Evolutionary conservation across 2,329 filamentous ascomycete genomes (phyloP).

Genomic region (Exophiala dermatitidis): DNA sequence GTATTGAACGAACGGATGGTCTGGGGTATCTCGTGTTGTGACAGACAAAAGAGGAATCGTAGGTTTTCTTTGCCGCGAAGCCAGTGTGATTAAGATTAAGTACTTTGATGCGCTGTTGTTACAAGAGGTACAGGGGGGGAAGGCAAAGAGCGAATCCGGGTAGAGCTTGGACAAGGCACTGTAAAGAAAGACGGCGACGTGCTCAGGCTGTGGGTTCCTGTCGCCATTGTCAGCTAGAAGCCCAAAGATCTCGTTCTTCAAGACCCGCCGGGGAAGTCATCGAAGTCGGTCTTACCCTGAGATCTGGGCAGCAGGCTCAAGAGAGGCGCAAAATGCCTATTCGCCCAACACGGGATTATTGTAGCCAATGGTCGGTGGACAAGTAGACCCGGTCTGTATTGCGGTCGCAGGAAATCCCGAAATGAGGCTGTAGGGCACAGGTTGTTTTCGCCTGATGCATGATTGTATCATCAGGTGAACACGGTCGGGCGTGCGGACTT

Average conservation of each 20-base stretch:
- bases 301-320: constrained; percentile 10
- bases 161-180: constrained; percentile 9
- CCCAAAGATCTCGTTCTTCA: constrained; percentile 5
- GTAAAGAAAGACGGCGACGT: constrained; percentile 4
- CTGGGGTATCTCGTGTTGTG: constrained; percentile 16
- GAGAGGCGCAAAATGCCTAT: constrained; percentile 20
- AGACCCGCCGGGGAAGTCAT: constrained; percentile 13
- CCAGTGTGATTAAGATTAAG: constrained; percentile 17
- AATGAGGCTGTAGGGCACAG: constrained; percentile 24
- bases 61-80: constrained; percentile 1
- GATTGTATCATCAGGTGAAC: constrained; percentile 21
- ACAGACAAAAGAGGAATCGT: constrained; percentile 7
- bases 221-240: constrained; percentile 17
- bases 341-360: constrained; percentile 26
- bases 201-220: constrained; percentile 17
- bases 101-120: constrained; percentile 18
- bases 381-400: constrained; percentile 21
- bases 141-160: constrained; percentile 5
- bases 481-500: background rate
- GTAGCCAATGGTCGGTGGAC: constrained; percentile 23
- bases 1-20: background rate
- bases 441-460: constrained; percentile 23
- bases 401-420: constrained; percentile 23
- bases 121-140: constrained; percentile 15
- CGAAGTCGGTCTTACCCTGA: constrained; percentile 11